Evolutionary conservation across 768 basidiomycete species (phyloP), one percentile per base, ranked within the genome.

Genomic region (Amanita thiersii): DNA sequence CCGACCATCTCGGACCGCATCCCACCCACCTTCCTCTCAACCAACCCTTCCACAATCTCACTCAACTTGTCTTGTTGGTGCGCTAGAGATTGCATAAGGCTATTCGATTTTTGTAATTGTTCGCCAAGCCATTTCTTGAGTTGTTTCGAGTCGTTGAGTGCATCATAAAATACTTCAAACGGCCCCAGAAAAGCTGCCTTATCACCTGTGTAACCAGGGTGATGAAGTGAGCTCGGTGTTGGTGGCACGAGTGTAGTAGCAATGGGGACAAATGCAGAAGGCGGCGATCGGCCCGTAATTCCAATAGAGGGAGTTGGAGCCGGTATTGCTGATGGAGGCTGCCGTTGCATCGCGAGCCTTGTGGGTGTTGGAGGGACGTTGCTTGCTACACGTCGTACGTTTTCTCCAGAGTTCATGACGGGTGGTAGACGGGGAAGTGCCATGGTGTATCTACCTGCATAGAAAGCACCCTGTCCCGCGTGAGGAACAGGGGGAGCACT

Each of bases 151-250:
- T 89, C 89, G 41, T 79, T 73, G 23, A 92, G 73, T 2, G 86
- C 81, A 45, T 91, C 87, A 55, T 89, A 92, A 59, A 92, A 91
- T 39, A 72, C 59, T 52, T 83, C 85, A 50, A 91, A 92, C 2
- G 86, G 87, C 0, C 81, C 77, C 36, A 92, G 62, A 58, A 92
- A 92, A 14, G 86, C 80, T 1, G 75, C 65, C 56, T 82, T 86
- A 53, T 82, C 81, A 17, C 73, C 72, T 7, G 72, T 53, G 52
- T 76, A 79, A 9, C 69, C 71, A 1, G 78, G 73, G 29, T 73
- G 75, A 11, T 79, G 77, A 14, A 85, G 66, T 8, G 72, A 66
- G n/a, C 73, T 73, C 2, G 83, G 81, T 1, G 85, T 84, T 2
- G 78, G 77, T 2, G 85, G 84, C 1, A 82, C 77, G 8, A 80